These are phyloP conservation scores for Ogataea methylovora DNA, from an alignment of 805 yeast genomes.

Conservation along the genomic window DNA sequence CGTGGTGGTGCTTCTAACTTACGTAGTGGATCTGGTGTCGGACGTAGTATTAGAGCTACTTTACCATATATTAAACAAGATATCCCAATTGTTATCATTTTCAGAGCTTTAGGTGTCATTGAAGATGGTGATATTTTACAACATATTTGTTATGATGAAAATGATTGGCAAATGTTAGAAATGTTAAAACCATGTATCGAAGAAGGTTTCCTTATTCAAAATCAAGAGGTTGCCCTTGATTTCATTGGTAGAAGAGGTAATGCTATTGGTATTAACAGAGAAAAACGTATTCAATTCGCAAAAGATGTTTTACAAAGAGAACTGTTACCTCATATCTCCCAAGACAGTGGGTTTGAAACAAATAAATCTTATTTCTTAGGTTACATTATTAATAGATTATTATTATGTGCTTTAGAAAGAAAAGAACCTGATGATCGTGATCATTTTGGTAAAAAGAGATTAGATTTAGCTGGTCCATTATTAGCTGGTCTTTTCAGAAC, in stretches of 20 bases:
- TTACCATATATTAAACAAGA: conserved; percentile 95
- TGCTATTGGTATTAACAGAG: conserved; percentile 92
- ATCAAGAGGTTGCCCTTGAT: conserved; percentile 95
- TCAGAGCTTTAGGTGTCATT: conserved; percentile 95
- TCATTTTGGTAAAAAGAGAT: conserved; percentile 97
- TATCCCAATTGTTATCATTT: conserved; percentile 93
- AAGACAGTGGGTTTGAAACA: conserved; percentile 93
- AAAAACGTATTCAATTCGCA: conserved; percentile 97
- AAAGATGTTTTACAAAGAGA: conserved; percentile 95
- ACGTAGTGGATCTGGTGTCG: conserved; percentile 40
- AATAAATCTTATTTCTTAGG: conserved; percentile 97
- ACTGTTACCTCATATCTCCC: conserved; percentile 94
- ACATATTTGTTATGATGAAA: conserved; percentile 95
- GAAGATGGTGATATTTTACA: conserved; percentile 99
- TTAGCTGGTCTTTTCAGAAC: conserved; percentile 93
- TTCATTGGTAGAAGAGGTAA: conserved; percentile 98
- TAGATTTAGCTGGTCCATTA: conserved; percentile 97
- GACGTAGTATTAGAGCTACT: conserved; percentile 89
- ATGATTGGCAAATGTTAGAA: conserved; percentile 99
- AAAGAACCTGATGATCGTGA: conserved; percentile 99
- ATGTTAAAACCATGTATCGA: conserved; percentile 98
- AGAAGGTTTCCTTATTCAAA: conserved; percentile 97
- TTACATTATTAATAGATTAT: conserved; percentile 92
- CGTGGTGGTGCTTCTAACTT: conserved; percentile 40
- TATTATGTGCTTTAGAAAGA: conserved; percentile 93